Conservation (phyloP, 1,284 basidiomycete species). For the Exobasidium cylindrosporum region DNA sequence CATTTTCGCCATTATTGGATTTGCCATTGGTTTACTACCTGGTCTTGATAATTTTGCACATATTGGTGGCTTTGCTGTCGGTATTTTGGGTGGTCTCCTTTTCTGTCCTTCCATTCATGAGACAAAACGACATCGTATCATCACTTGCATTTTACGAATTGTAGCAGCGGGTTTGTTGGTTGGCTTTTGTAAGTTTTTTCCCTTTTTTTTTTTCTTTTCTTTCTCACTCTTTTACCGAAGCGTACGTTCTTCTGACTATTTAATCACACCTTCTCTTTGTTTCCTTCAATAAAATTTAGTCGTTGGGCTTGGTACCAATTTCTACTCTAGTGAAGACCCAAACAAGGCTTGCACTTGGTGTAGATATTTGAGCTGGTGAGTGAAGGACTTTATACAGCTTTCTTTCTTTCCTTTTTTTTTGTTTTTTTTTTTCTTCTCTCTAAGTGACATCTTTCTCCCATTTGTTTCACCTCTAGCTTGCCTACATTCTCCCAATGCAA, state of each 20-base stretch:
- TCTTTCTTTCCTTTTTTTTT: constrained; percentile 15
- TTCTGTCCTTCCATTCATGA: constrained; percentile 82
- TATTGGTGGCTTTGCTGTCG: constrained; percentile 56
- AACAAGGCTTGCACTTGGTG: constrained; percentile 77
- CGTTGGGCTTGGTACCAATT: constrained; percentile 78
- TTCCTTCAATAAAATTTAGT: constrained; percentile 58
- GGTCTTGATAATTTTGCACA: constrained; percentile 58
- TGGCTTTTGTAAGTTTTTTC: constrained; percentile 61
- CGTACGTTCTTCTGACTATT: too few species aligned
- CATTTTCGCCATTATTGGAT: constrained; percentile 76
- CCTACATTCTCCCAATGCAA: constrained; percentile 32
- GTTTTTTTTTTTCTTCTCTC: constrained; percentile 18
- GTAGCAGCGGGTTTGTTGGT: constrained; percentile 71
- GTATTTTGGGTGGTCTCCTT: constrained; percentile 68
- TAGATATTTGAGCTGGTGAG: constrained; percentile 57
- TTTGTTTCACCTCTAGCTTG: neutral
- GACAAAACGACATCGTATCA: constrained; percentile 69
- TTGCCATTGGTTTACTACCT: constrained; percentile 69
- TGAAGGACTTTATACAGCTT: constrained; percentile 24
- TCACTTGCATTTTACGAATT: constrained; percentile 72
- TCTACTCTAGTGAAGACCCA: constrained; percentile 71
- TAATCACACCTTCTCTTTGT: too few species aligned
- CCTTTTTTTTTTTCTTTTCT: too few species aligned
- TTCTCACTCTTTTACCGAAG: too few species aligned
- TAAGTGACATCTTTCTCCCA: neutral